A percentile compares a stretch with the other conserved stretches of the same genome.
These are phyloP conservation scores for Perkinsus chesapeaki DNA, from an alignment of 169 alveolate species.

Conservation along the genomic window DNA sequence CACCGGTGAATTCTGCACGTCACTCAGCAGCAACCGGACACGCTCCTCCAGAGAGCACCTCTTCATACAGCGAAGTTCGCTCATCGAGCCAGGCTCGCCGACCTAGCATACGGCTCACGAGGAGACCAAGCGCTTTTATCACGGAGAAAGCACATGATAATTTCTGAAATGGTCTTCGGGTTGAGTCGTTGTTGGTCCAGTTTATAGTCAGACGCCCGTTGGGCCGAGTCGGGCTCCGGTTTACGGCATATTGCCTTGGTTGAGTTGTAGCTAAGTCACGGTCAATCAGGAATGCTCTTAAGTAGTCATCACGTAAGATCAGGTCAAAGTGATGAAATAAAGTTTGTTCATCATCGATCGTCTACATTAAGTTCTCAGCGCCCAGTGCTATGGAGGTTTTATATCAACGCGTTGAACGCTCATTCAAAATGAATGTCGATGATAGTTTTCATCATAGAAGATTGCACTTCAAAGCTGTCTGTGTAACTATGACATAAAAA, in stretches of 20 bases:
- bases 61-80: neutral
- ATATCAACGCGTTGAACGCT: neutral
- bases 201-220: too few species aligned
- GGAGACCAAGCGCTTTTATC: neutral
- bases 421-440: neutral
- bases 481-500: neutral
- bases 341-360: neutral
- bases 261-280: too few species aligned
- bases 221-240: too few species aligned
- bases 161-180: too few species aligned
- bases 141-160: neutral
- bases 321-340: neutral
- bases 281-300: neutral
- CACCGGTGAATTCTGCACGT: neutral
- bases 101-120: neutral
- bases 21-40: neutral
- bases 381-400: neutral
- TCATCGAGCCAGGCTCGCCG: neutral
- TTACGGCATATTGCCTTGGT: too few species aligned
- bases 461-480: neutral
- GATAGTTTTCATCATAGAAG: neutral
- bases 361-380: neutral
- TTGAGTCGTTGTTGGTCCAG: too few species aligned
- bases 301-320: neutral
- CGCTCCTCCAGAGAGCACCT: neutral